phyloP scores from a whole-genome alignment of 352 stramenopile species.

The Pythium graminicola region DNA sequence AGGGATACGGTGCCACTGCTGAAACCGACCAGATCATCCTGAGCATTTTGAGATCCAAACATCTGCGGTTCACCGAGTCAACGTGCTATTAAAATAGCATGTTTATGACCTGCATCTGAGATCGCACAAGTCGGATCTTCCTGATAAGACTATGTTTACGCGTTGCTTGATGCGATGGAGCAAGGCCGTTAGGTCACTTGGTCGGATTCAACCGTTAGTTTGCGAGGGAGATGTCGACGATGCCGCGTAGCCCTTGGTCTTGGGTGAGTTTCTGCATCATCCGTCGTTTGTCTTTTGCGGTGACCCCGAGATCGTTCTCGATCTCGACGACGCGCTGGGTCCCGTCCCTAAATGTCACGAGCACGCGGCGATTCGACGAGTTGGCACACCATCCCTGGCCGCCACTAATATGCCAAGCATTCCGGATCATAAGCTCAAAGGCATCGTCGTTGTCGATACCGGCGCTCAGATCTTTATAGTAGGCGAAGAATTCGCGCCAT shows the following conservation, averaged over 20 bases:
- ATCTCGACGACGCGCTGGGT: constrained; percentile 64
- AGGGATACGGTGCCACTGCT: too few species aligned
- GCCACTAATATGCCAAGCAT: constrained; percentile 82
- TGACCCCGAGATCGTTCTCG: constrained; percentile 61
- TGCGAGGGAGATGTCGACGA: constrained; percentile 50
- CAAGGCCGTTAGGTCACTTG: too few species aligned
- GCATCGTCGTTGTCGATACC: constrained; percentile 78
- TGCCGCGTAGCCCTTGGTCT: constrained; percentile 40
- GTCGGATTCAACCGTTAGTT: constrained; percentile 19
- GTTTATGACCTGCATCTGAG: constrained; percentile 1
- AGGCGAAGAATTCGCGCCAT: constrained; percentile 82
- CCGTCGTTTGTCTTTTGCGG: constrained; percentile 34
- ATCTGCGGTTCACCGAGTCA: too few species aligned
- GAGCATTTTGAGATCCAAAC: too few species aligned
- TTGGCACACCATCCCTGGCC: constrained; percentile 71
- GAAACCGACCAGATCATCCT: too few species aligned
- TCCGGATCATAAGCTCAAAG: constrained; percentile 83
- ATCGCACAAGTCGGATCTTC: too few species aligned
- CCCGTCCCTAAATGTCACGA: constrained; percentile 65
- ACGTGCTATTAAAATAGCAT: too few species aligned
- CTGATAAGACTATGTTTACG: too few species aligned
- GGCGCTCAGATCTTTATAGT: constrained; percentile 87
- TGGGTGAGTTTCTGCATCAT: constrained; percentile 46
- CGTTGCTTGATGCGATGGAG: too few species aligned
- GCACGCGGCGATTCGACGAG: constrained; percentile 58